Conservation (phyloP, 345 rosid species). For the Brassica cretica region DNA sequence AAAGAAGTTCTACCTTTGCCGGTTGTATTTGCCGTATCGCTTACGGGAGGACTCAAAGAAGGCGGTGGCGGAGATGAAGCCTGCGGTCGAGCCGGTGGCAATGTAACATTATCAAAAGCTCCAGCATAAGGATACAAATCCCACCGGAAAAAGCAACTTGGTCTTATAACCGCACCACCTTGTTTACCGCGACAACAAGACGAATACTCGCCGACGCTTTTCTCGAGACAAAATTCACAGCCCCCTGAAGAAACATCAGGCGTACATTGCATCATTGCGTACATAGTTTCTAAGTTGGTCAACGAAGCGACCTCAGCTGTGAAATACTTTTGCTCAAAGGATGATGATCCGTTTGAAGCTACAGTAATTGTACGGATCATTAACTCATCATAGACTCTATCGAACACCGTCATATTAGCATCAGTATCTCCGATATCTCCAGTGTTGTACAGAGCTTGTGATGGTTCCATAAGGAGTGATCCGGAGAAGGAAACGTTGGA, state of each 20-base stretch:
- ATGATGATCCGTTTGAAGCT: slow-evolving; percentile 12
- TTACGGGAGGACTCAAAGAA: slow-evolving; percentile 9
- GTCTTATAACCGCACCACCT: slow-evolving; percentile 27
- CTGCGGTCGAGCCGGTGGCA: slow-evolving; percentile 1
- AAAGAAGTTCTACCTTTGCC: not conserved
- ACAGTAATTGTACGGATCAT: slow-evolving; percentile 4
- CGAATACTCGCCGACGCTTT: slow-evolving; percentile 9
- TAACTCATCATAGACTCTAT: slow-evolving; percentile 23
- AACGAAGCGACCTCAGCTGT: slow-evolving; percentile 31
- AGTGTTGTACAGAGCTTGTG: not conserved
- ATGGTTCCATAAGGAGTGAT: slow-evolving; percentile 15
- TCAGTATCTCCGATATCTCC: not conserved
- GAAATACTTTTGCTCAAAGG: slow-evolving; percentile 16
- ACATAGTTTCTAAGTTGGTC: slow-evolving; percentile 2
- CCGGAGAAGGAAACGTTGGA: slow-evolving; percentile 38
- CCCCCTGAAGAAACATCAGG: slow-evolving; percentile 22
- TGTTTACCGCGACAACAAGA: slow-evolving; percentile 11
- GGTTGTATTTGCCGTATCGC: not conserved
- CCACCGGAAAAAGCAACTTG: slow-evolving; percentile 36
- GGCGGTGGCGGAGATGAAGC: slow-evolving; percentile 12
- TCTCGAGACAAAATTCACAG: slow-evolving; percentile 10
- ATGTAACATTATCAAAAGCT: slow-evolving; percentile 26
- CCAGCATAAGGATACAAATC: slow-evolving; percentile 28
- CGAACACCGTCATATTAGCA: not conserved
- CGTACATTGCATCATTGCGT: slow-evolving; percentile 25